Conservation (phyloP, 2,329 filamentous ascomycete species). For the Alternaria angustiovoidea region DNA sequence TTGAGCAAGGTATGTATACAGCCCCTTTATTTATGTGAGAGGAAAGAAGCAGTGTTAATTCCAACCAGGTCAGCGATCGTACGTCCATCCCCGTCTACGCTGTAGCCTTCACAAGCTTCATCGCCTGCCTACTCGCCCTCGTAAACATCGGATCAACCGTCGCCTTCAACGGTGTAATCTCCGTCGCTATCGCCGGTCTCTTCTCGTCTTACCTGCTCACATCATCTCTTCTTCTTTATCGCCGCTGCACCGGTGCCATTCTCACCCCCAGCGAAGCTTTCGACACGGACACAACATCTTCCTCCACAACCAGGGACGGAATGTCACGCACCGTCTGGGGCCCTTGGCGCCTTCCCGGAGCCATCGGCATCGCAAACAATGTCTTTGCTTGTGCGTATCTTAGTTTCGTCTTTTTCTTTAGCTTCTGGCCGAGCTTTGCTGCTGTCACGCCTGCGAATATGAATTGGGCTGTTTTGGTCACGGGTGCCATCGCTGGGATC, state of each 20-base stretch:
- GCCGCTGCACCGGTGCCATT: conserved; percentile 34
- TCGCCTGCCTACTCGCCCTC: conserved; percentile 55
- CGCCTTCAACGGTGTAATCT: conserved; percentile 42
- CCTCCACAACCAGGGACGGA: conserved; percentile 13
- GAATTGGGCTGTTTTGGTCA: conserved; percentile 42
- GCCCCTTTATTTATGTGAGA: not conserved
- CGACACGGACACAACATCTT: not conserved
- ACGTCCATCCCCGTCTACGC: conserved; percentile 48
- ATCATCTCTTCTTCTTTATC: conserved; percentile 33
- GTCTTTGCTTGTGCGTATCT: conserved; percentile 33
- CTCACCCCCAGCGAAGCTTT: conserved; percentile 13
- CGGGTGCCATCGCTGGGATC: conserved; percentile 23
- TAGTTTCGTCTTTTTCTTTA: conserved; percentile 39
- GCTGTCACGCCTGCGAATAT: conserved; percentile 29
- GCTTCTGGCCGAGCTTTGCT: conserved; percentile 35
- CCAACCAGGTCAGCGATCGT: conserved; percentile 26
- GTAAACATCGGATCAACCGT: conserved; percentile 57
- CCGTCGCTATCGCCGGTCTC: conserved; percentile 36
- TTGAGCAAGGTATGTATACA: conserved; percentile 21
- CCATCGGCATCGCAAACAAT: conserved; percentile 33
- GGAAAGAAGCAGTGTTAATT: conserved; percentile 9
- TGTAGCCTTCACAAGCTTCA: conserved; percentile 38
- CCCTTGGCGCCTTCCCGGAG: conserved; percentile 31
- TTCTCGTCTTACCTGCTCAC: conserved; percentile 40
- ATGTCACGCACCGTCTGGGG: conserved; percentile 31